Percentiles rank a stretch among this genome's conserved stretches.
These are phyloP conservation scores for Trichoderma simmonsii DNA, from an alignment of 2,329 filamentous ascomycete genomes.

Conservation along the genomic window DNA sequence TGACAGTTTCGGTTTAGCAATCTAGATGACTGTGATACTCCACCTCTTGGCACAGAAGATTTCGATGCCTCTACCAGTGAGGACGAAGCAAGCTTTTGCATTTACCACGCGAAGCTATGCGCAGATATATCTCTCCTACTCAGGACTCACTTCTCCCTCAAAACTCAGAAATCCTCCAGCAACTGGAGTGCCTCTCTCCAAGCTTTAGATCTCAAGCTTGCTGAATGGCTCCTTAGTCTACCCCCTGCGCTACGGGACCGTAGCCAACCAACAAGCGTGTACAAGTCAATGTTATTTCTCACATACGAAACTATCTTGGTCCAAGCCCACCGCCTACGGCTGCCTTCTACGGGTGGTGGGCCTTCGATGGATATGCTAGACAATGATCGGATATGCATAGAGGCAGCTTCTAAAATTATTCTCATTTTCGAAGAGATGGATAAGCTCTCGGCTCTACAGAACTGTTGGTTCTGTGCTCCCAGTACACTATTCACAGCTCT, in stretches of 20 bases:
- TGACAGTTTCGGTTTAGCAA: not conserved
- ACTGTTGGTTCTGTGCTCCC: not conserved
- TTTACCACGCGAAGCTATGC: not conserved
- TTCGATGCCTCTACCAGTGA: not conserved
- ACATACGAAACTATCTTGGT: not conserved
- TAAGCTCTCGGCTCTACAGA: not conserved
- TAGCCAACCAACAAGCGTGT: not conserved
- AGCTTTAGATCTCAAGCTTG: not conserved
- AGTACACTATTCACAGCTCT: not conserved
- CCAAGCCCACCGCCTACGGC: not conserved
- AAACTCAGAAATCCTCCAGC: not conserved
- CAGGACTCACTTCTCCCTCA: not conserved
- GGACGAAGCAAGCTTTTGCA: not conserved
- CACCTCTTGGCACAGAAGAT: not conserved
- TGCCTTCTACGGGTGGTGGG: not conserved
- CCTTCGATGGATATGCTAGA: not conserved
- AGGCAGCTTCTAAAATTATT: not conserved
- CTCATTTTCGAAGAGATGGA: not conserved
- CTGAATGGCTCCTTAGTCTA: not conserved
- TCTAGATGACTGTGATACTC: not conserved
- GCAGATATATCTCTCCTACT: not conserved
- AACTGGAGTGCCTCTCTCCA: not conserved
- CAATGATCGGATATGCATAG: not conserved
- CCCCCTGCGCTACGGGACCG: not conserved
- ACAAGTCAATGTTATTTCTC: not conserved